Evolutionary conservation across 352 stramenopile species (phyloP).

Genomic region (Phytophthora constricta): DNA sequence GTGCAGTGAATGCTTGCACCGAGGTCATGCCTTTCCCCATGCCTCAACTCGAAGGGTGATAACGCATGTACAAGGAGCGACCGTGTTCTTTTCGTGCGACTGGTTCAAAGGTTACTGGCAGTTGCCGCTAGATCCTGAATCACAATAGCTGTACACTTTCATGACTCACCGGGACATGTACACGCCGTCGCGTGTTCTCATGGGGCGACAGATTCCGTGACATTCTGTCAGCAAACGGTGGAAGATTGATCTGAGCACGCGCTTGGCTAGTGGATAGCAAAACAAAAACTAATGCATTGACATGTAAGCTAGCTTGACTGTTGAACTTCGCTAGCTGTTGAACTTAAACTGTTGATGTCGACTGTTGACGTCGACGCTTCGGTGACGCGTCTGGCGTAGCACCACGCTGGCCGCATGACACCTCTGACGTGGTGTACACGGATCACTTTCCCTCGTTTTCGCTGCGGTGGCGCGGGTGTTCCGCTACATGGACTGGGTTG

Average conservation of each 20-base stretch:
- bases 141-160: slow-evolving; percentile 15
- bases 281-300: no score
- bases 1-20: slow-evolving; percentile 22
- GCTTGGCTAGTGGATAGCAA: no score
- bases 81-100: slow-evolving; percentile 29
- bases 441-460: slow-evolving; percentile 1
- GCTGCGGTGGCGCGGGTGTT: no score
- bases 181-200: slow-evolving; percentile 20
- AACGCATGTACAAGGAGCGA: slow-evolving; percentile 18
- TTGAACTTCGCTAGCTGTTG: no score
- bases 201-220: slow-evolving; percentile 25
- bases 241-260: no score
- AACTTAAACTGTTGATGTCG: no score
- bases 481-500: background rate
- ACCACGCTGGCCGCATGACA: no score
- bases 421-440: no score
- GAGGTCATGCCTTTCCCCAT: slow-evolving; percentile 32
- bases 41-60: slow-evolving; percentile 28
- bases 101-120: slow-evolving; percentile 26
- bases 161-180: slow-evolving; percentile 11
- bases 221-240: slow-evolving; percentile 13
- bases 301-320: no score
- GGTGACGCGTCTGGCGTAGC: no score
- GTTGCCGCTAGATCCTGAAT: slow-evolving; percentile 8
- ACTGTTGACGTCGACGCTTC: no score